These are phyloP conservation scores for Trifolium repens DNA, from an alignment of 306 rosid genomes.

Conservation along the genomic window DNA sequence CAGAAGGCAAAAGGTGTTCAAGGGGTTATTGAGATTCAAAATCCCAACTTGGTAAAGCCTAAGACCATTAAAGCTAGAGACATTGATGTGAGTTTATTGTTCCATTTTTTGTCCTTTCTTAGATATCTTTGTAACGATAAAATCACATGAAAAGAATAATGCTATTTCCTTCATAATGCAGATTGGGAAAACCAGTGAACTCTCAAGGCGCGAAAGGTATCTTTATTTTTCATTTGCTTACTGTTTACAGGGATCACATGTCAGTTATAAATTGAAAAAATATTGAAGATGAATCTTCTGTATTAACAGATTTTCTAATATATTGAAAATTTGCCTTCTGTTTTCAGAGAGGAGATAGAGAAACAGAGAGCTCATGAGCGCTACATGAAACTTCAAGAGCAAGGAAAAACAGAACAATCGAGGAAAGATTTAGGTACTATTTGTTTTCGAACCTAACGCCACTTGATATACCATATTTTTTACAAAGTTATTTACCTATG, in stretches of 20 bases:
- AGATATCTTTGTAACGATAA: conserved; percentile 6
- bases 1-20: conserved; percentile 85
- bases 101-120: conserved; percentile 28
- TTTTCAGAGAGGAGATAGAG: conserved; percentile 82
- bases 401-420: conserved; percentile 92
- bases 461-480: background rate
- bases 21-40: conserved; percentile 88
- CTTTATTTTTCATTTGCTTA: conserved; percentile 15
- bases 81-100: conserved; percentile 66
- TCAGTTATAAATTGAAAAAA: conserved; percentile 1
- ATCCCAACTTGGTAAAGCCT: conserved; percentile 79
- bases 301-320: conserved; percentile 5
- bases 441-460: background rate
- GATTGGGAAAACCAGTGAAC: conserved; percentile 79
- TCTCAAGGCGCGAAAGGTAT: conserved; percentile 96
- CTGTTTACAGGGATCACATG: background rate
- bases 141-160: conserved; percentile 23
- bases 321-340: background rate
- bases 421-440: conserved; percentile 84
- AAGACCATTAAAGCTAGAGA: conserved; percentile 78
- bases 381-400: conserved; percentile 88
- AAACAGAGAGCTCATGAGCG: conserved; percentile 87
- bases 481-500: background rate
- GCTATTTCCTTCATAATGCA: conserved; percentile 40
- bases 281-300: conserved; percentile 27